Conservation (phyloP, 1,139 yeast genomes). For the Debaryomycetaceae sp. region DNA sequence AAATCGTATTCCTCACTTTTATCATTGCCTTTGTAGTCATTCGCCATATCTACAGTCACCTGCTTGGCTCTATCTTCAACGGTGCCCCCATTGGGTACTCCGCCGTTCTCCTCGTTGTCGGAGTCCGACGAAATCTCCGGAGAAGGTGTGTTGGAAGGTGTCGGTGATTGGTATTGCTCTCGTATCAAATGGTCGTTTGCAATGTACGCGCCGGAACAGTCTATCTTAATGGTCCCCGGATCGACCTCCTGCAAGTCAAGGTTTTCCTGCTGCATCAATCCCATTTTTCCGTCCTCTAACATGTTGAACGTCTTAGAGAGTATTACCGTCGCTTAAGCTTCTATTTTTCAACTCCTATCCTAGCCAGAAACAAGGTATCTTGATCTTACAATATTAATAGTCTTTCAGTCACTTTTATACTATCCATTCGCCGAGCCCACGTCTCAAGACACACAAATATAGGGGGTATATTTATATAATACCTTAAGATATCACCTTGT, state of each 20-base stretch:
- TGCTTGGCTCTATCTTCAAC: background rate
- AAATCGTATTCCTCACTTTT: slow-evolving; percentile 6
- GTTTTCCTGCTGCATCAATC: background rate
- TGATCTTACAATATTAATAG: background rate
- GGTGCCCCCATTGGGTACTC: slow-evolving; percentile 1
- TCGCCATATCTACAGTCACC: background rate
- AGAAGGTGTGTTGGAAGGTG: slow-evolving; percentile 14
- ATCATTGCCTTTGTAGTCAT: background rate
- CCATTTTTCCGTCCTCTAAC: background rate
- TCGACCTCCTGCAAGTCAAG: slow-evolving; percentile 21
- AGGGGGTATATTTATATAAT: background rate
- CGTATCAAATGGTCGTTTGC: slow-evolving; percentile 42
- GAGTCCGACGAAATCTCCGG: slow-evolving; percentile 16
- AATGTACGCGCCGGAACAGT: slow-evolving; percentile 46
- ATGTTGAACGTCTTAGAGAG: background rate
- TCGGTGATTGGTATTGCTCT: slow-evolving; percentile 11
- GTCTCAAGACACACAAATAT: background rate
- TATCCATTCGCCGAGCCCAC: background rate
- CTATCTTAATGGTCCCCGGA: slow-evolving; percentile 42
- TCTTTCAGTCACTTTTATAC: background rate
- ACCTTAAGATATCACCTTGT: background rate
- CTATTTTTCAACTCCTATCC: background rate
- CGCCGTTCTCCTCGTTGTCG: slow-evolving; percentile 11
- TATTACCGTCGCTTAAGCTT: background rate
- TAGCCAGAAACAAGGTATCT: background rate